Evolutionary conservation across 2,329 filamentous ascomycete species (phyloP).

Genomic region (Domatiomyces globalis): DNA sequence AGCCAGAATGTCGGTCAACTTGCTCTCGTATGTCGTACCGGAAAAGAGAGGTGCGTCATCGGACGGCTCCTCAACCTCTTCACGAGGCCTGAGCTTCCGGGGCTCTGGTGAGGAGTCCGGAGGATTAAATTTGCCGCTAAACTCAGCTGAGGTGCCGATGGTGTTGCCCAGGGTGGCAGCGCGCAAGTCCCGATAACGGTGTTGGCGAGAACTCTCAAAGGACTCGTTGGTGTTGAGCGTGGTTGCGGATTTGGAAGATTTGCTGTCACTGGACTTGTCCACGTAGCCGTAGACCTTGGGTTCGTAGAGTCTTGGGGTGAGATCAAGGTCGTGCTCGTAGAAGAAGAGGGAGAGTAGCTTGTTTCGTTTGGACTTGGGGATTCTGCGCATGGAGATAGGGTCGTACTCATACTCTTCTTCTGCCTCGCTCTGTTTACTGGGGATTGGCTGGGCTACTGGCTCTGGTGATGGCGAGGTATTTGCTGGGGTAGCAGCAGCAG

Average conservation of each 20-base stretch:
- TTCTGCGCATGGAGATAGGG: slow-evolving; percentile 30
- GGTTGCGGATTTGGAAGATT: neutral
- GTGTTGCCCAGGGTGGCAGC: slow-evolving; percentile 12
- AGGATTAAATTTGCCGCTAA: slow-evolving; percentile 4
- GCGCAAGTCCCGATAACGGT: slow-evolving; percentile 9
- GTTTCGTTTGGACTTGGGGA: slow-evolving; percentile 13
- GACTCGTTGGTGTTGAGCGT: neutral
- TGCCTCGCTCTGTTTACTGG: neutral
- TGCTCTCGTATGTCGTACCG: slow-evolving; percentile 15
- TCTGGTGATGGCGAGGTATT: neutral
- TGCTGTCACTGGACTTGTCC: neutral
- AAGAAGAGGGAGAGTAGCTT: slow-evolving; percentile 10
- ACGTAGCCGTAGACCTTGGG: slow-evolving; percentile 14
- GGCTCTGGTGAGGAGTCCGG: neutral
- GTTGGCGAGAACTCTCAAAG: slow-evolving; percentile 10
- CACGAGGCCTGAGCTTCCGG: neutral
- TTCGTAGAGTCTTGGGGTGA: slow-evolving; percentile 16
- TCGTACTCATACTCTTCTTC: slow-evolving; percentile 24
- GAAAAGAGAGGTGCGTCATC: slow-evolving; percentile 14
- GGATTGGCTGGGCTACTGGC: neutral
- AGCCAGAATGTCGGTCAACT: slow-evolving; percentile 6
- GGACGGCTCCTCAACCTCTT: neutral
- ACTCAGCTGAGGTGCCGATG: slow-evolving; percentile 15
- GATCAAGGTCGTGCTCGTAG: slow-evolving; percentile 16
- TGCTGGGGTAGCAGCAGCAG: neutral